Evolutionary conservation across 306 rosid species (phyloP).

Genomic region (Potentilla sterilis): DNA sequence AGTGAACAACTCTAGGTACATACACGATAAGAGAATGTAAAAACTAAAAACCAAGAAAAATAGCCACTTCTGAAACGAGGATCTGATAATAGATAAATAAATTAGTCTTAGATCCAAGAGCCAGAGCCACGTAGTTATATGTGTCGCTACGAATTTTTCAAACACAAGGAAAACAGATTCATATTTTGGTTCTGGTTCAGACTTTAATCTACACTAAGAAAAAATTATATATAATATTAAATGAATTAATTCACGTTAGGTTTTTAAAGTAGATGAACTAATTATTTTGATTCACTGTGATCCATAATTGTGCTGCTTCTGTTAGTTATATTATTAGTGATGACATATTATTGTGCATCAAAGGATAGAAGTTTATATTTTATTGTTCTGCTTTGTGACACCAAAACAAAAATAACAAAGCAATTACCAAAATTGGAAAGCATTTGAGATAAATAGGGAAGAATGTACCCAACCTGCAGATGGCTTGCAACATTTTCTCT

Average conservation of each 20-base stretch:
- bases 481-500: slow-evolving; percentile 77
- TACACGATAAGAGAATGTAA: background rate
- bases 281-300: background rate
- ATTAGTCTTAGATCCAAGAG: background rate
- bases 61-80: background rate
- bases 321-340: background rate
- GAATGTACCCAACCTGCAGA: slow-evolving; percentile 49
- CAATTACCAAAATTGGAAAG: background rate
- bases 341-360: background rate
- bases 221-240: background rate
- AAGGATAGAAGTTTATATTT: background rate
- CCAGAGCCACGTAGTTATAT: background rate
- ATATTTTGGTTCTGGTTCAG: background rate
- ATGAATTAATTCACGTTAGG: background rate
- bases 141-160: background rate
- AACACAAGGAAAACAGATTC: background rate
- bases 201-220: background rate
- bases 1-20: slow-evolving; percentile 5
- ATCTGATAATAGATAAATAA: background rate
- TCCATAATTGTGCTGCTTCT: background rate
- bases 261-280: background rate
- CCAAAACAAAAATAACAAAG: background rate
- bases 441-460: background rate
- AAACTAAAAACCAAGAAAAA: background rate
- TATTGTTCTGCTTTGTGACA: background rate